phyloP scores from a whole-genome alignment of 2,329 filamentous ascomycete species.

The Talaromyces verruculosus region DNA sequence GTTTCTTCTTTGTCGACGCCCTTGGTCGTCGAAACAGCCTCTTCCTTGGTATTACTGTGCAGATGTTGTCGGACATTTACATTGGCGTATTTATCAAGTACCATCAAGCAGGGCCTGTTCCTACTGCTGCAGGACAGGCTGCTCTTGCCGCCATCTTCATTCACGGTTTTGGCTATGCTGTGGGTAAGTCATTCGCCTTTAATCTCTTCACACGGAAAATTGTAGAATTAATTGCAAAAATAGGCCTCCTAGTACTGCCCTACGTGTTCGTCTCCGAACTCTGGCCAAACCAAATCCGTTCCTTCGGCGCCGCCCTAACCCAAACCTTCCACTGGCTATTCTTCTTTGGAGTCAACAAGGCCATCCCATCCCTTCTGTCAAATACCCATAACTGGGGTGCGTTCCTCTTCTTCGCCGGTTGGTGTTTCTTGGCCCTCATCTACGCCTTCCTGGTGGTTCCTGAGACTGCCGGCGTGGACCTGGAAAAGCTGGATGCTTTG shows the following conservation, averaged over 20 bases:
- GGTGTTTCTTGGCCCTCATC: conserved; percentile 39
- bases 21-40: conserved; percentile 44
- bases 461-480: conserved; percentile 30
- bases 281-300: conserved; percentile 49
- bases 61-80: conserved; percentile 46
- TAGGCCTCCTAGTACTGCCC: conserved; percentile 43
- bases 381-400: conserved; percentile 45
- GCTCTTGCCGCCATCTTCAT: conserved; percentile 49
- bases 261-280: conserved; percentile 50
- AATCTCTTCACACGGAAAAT: background rate
- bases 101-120: conserved; percentile 28
- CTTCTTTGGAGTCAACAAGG: conserved; percentile 41
- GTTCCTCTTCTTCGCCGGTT: conserved; percentile 46
- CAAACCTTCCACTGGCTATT: conserved; percentile 49
- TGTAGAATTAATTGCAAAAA: background rate
- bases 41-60: conserved; percentile 38
- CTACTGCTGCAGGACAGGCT: conserved; percentile 35
- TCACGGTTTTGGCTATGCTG: conserved; percentile 49
- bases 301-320: conserved; percentile 44
- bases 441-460: conserved; percentile 46
- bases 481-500: conserved; percentile 15
- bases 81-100: conserved; percentile 45
- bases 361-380: conserved; percentile 37
- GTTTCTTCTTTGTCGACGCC: conserved; percentile 49
- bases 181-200: conserved; percentile 31